A percentile compares a stretch with the other conserved stretches of the same genome.
These are phyloP conservation scores for Ganoderma lingzhi DNA, from an alignment of 1,284 basidiomycete genomes.

Conservation along the genomic window DNA sequence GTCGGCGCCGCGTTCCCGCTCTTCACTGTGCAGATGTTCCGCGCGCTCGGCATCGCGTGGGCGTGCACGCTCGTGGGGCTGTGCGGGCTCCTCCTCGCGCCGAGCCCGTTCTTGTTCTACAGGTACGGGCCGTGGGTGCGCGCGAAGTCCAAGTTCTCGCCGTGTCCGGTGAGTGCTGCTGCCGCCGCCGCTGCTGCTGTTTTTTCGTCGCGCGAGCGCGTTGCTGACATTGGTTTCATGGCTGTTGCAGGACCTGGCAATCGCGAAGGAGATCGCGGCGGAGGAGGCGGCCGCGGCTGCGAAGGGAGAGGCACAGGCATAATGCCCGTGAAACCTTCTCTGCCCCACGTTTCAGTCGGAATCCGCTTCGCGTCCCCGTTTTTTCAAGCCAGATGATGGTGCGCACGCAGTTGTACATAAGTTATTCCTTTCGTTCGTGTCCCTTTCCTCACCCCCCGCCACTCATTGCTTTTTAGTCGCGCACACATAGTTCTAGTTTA, in stretches of 20 bases:
- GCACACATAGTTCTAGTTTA: neutral
- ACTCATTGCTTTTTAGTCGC: neutral
- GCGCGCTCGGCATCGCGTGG: conserved; percentile 63
- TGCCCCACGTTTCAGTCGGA: neutral
- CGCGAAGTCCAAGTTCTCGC: conserved; percentile 56
- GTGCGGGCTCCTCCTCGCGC: conserved; percentile 58
- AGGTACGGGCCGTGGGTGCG: conserved; percentile 61
- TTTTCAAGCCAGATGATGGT: neutral
- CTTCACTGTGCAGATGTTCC: conserved; percentile 71
- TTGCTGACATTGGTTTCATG: neutral
- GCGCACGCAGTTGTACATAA: conserved; percentile 26
- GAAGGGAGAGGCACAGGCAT: conserved; percentile 21
- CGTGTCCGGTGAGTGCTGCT: conserved; percentile 53
- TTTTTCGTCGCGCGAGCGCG: neutral
- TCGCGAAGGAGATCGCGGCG: conserved; percentile 49
- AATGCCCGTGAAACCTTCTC: neutral
- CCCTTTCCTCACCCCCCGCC: neutral
- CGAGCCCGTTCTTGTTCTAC: conserved; percentile 69
- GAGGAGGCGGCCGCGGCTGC: conserved; percentile 32
- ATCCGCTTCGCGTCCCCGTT: neutral
- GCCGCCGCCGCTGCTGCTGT: too few relatives aligned
- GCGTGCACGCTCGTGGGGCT: conserved; percentile 62
- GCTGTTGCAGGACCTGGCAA: conserved; percentile 48
- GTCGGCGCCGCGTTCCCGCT: conserved; percentile 73
- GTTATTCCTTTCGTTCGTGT: conserved; percentile 23